These are phyloP conservation scores for Termitomyces sp. DNA, from an alignment of 768 basidiomycete genomes.

Conservation along the genomic window DNA sequence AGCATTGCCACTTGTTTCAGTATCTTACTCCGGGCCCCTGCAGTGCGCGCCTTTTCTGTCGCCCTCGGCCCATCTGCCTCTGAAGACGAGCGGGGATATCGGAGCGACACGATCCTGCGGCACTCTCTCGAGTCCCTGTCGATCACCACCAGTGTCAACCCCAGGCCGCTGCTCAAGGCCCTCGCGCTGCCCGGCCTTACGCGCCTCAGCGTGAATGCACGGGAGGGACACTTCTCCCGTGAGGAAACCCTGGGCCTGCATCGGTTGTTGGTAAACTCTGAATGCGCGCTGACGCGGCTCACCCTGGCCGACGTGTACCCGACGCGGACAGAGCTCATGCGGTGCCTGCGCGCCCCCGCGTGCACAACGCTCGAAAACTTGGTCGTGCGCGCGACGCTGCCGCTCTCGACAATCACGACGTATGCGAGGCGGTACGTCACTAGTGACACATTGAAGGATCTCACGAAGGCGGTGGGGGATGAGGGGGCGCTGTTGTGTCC, in stretches of 20 bases:
- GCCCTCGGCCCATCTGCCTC: background rate
- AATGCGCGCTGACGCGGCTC: background rate
- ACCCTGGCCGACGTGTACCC: background rate
- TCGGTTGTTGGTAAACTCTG: background rate
- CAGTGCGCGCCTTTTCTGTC: background rate
- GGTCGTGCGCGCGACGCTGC: background rate
- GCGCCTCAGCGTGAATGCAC: background rate
- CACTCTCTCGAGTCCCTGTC: background rate
- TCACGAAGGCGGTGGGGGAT: background rate
- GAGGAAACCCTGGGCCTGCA: background rate
- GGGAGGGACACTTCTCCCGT: background rate
- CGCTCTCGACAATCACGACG: background rate
- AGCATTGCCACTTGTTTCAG: background rate
- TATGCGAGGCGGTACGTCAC: background rate
- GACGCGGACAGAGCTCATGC: background rate
- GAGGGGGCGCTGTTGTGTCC: background rate
- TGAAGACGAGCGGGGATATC: fast-evolving
- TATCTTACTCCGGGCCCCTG: background rate
- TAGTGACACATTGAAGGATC: background rate
- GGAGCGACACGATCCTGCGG: fast-evolving
- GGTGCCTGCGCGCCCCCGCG: background rate
- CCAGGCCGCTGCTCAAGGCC: background rate
- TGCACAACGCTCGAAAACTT: background rate
- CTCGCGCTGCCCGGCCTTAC: background rate
- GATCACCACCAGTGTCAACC: background rate